Percentiles rank a stretch among this genome's conserved stretches.
Evolutionary conservation across 495 filamentous ascomycete species (phyloP).

Genomic region (Parmelia sp.): DNA sequence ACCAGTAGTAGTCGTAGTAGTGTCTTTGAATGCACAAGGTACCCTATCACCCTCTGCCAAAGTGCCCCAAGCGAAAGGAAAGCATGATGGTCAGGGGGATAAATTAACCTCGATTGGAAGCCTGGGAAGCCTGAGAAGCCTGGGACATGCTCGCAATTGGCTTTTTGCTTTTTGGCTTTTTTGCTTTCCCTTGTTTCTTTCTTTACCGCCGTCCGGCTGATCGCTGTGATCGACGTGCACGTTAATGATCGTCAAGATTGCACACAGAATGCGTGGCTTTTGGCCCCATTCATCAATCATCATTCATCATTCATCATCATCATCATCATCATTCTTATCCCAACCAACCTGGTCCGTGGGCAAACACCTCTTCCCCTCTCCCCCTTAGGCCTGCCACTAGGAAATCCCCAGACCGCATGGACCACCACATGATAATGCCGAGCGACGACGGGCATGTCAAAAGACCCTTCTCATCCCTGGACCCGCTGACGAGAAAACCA

Average conservation of each 20-base stretch:
- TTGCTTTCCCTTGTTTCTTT: too few species aligned
- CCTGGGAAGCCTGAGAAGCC: not conserved
- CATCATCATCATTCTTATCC: not conserved
- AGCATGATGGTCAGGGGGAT: not conserved
- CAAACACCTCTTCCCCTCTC: too few species aligned
- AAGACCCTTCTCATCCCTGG: too few species aligned
- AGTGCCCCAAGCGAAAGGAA: too few species aligned
- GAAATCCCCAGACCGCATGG: too few species aligned
- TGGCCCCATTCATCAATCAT: not conserved
- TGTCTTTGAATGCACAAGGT: too few species aligned
- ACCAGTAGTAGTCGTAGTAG: too few species aligned
- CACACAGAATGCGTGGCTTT: not conserved
- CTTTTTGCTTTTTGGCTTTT: too few species aligned
- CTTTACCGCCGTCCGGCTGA: constrained; percentile 7
- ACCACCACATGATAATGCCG: not conserved
- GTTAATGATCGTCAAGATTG: constrained; percentile 7
- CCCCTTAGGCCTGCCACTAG: not conserved
- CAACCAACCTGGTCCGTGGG: not conserved
- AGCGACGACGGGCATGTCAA: too few species aligned
- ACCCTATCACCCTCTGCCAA: too few species aligned
- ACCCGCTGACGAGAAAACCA: too few species aligned
- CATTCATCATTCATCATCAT: not conserved
- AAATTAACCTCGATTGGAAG: constrained; percentile 1
- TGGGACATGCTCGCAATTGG: too few species aligned
- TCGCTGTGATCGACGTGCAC: constrained; percentile 9